A percentile compares a stretch with the other conserved stretches of the same genome.
Evolutionary conservation across 495 filamentous ascomycete genomes (phyloP).

Genomic region (Xylaria bambusicola): DNA sequence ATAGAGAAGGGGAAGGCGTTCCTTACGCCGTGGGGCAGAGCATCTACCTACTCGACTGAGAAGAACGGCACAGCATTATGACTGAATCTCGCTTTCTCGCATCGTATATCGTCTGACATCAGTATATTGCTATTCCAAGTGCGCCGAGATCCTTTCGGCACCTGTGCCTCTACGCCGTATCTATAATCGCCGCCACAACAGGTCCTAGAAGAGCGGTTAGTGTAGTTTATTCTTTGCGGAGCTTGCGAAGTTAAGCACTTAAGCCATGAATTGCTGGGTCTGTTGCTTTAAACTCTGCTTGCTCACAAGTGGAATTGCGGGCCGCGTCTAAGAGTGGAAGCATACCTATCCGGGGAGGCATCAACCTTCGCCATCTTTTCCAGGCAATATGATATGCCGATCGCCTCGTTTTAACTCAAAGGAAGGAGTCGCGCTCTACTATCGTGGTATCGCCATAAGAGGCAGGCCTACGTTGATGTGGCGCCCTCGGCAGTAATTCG

Average conservation of each 20-base stretch:
- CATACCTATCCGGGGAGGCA: not conserved
- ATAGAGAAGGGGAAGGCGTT: not conserved
- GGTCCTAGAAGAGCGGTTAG: not conserved
- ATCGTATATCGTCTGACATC: not conserved
- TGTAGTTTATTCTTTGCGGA: not conserved
- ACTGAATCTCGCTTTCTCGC: not conserved
- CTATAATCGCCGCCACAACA: not conserved
- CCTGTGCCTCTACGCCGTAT: not conserved
- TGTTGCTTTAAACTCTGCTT: not conserved
- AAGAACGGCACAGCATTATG: not conserved
- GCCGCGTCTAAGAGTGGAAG: not conserved
- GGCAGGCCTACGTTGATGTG: slow-evolving; percentile 9
- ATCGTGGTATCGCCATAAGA: not conserved
- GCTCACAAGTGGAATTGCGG: not conserved
- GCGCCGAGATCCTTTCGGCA: not conserved
- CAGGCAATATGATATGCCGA: slow-evolving; percentile 6
- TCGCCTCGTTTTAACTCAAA: slow-evolving; percentile 8
- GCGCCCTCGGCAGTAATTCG: slow-evolving; percentile 16
- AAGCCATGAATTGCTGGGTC: not conserved
- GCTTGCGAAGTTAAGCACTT: not conserved
- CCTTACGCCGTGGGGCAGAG: not conserved
- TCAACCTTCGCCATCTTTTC: slow-evolving; percentile 2
- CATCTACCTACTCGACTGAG: not conserved
- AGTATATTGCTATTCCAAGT: not conserved
- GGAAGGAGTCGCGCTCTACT: not conserved